Percentiles rank a stretch among this genome's conserved stretches.
Conservation (phyloP, 1,284 basidiomycete genomes). For the Boletus smithii region DNA sequence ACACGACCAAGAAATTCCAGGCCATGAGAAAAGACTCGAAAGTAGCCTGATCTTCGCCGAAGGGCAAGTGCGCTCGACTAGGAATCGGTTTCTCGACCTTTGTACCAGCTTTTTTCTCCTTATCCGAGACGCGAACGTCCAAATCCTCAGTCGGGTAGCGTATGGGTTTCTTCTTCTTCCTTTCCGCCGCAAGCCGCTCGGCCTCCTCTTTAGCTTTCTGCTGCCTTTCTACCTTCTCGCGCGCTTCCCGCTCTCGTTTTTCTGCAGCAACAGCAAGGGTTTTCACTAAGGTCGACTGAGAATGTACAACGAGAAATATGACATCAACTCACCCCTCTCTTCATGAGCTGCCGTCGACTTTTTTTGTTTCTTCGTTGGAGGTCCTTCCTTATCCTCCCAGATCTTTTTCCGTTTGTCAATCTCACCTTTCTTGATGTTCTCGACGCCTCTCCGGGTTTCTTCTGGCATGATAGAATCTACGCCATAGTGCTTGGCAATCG, state of each 20-base stretch:
- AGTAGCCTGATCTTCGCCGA: slow-evolving; percentile 63
- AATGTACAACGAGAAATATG: slow-evolving; percentile 7
- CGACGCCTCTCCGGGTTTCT: slow-evolving; percentile 75
- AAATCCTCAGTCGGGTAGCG: slow-evolving; percentile 86
- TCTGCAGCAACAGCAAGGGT: slow-evolving; percentile 43
- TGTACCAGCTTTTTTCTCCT: slow-evolving; percentile 75
- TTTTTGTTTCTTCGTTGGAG: slow-evolving; percentile 76
- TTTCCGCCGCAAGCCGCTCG: slow-evolving; percentile 66
- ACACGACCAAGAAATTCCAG: slow-evolving; percentile 92
- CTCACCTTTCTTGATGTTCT: slow-evolving; percentile 79
- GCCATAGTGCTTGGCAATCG: slow-evolving; percentile 79
- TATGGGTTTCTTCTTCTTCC: slow-evolving; percentile 85
- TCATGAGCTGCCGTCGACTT: slow-evolving; percentile 68
- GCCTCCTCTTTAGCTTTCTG: slow-evolving; percentile 67
- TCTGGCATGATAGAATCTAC: slow-evolving; percentile 84
- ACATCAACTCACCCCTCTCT: slow-evolving; percentile 55
- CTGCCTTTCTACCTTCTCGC: slow-evolving; percentile 63
- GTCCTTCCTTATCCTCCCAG: slow-evolving; percentile 81
- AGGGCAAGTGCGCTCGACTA: slow-evolving; percentile 64
- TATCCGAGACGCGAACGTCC: slow-evolving; percentile 71
- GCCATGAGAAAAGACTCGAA: slow-evolving; percentile 86
- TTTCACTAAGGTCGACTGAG: slow-evolving; percentile 33
- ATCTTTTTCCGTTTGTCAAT: slow-evolving; percentile 87
- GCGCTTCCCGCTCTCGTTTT: slow-evolving; percentile 63
- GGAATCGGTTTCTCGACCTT: slow-evolving; percentile 68